Percentiles rank a stretch among this genome's conserved stretches.
phyloP scores from a whole-genome alignment of 2,329 filamentous ascomycete species.

The Simplicillium sp. region DNA sequence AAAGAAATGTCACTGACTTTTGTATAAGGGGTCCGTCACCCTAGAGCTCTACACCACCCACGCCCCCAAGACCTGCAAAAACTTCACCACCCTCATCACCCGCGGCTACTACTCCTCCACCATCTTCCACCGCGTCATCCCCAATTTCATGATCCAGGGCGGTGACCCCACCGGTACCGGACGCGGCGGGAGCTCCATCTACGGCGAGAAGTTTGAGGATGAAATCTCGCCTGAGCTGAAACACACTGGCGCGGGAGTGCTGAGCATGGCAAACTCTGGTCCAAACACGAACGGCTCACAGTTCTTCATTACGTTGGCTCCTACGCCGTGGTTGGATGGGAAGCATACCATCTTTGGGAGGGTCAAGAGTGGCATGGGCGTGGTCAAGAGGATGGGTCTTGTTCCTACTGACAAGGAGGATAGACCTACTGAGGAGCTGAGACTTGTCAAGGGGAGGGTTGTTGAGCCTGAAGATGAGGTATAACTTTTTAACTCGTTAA shows the following conservation, averaged over 20 bases:
- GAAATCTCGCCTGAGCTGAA: constrained; percentile 73
- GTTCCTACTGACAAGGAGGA: constrained; percentile 79
- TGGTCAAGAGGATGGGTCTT: constrained; percentile 81
- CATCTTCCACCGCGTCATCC: constrained; percentile 89
- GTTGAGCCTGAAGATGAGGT: constrained; percentile 45
- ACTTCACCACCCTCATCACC: constrained; percentile 72
- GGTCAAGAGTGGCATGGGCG: constrained; percentile 71
- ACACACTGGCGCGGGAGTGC: constrained; percentile 86
- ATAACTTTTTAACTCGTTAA: too few species aligned
- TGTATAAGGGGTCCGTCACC: constrained; percentile 71
- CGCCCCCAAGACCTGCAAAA: constrained; percentile 80
- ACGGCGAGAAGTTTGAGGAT: constrained; percentile 88
- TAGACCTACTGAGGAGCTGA: constrained; percentile 71
- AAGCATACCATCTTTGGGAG: constrained; percentile 96
- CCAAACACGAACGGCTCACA: constrained; percentile 90
- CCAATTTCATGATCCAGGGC: constrained; percentile 92
- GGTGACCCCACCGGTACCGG: constrained; percentile 93
- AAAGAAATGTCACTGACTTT: too few species aligned
- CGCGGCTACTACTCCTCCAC: constrained; percentile 83
- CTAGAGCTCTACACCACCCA: constrained; percentile 86
- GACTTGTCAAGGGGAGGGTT: constrained; percentile 64
- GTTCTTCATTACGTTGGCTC: constrained; percentile 92
- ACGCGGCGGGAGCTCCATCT: constrained; percentile 80
- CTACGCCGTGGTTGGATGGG: constrained; percentile 91
- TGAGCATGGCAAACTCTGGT: constrained; percentile 94